Evolutionary conservation across 1,284 basidiomycete species (phyloP).

Genomic region (Microbotryomycetes sp.): DNA sequence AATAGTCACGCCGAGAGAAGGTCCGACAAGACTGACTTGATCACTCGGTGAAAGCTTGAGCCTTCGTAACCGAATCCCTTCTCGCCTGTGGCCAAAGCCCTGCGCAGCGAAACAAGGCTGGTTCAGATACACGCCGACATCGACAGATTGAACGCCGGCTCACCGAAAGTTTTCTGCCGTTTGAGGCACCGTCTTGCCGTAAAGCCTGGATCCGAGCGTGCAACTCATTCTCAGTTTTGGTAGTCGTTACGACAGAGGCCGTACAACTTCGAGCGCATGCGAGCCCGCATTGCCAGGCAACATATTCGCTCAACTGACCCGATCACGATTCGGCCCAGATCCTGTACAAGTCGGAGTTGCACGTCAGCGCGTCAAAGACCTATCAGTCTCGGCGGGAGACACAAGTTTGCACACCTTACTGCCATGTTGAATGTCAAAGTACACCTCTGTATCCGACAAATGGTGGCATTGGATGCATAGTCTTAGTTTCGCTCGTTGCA

Average conservation of each 20-base stretch:
- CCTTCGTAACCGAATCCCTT: slow-evolving; percentile 69
- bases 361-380: not conserved
- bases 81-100: slow-evolving; percentile 60
- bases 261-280: no score
- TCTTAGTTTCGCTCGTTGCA: not conserved
- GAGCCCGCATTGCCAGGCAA: no score
- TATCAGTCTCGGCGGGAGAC: not conserved
- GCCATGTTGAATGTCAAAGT: slow-evolving; percentile 80
- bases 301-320: slow-evolving; percentile 67
- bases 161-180: slow-evolving; percentile 62
- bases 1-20: slow-evolving; percentile 4
- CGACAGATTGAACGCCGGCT: not conserved
- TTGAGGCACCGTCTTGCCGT: slow-evolving; percentile 65
- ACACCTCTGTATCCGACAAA: slow-evolving; percentile 50
- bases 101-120: slow-evolving; percentile 20
- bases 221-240: no score
- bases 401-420: not conserved
- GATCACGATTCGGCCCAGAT: slow-evolving; percentile 58
- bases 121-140: not conserved
- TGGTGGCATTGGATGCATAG: not conserved
- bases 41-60: slow-evolving; percentile 53
- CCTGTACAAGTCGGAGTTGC: slow-evolving; percentile 40
- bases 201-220: no score
- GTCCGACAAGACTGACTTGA: slow-evolving; percentile 48
- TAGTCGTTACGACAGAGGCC: no score